A percentile compares a stretch with the other conserved stretches of the same genome.
phyloP scores from a whole-genome alignment of 2,329 filamentous ascomycete species.

The Monosporascus sp. region DNA sequence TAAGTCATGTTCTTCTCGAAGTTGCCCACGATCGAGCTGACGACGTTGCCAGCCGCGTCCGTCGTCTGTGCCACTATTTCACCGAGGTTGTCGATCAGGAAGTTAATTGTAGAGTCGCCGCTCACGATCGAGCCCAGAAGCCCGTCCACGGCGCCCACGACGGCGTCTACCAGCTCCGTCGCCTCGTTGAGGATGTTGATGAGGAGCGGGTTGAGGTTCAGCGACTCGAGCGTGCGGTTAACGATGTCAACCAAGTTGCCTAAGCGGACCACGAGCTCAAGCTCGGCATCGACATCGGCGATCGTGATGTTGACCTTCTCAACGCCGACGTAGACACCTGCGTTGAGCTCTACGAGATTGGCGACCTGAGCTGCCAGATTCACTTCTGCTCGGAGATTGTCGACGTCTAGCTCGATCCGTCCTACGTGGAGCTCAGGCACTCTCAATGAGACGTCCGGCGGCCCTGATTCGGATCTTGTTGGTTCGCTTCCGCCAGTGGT shows the following conservation, averaged over 20 bases:
- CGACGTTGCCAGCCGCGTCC: constrained; percentile 35
- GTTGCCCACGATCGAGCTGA: constrained; percentile 52
- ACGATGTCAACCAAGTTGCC: constrained; percentile 57
- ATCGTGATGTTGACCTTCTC: constrained; percentile 55
- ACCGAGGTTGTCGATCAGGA: constrained; percentile 55
- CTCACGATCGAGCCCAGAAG: constrained; percentile 54
- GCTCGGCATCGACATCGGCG: constrained; percentile 50
- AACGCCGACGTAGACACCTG: constrained; percentile 46
- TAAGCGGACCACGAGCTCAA: constrained; percentile 54
- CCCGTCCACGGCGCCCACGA: constrained; percentile 53
- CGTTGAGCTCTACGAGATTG: constrained; percentile 48
- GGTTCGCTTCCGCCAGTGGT: constrained; percentile 17
- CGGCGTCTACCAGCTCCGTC: constrained; percentile 43
- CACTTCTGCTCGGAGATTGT: constrained; percentile 52
- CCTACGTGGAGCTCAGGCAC: constrained; percentile 54
- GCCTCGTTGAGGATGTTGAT: constrained; percentile 50
- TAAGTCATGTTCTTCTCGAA: constrained; percentile 54
- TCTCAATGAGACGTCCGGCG: constrained; percentile 52
- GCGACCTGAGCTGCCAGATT: constrained; percentile 57
- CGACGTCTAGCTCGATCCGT: constrained; percentile 54
- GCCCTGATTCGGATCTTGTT: constrained; percentile 12
- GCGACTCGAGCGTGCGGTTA: constrained; percentile 51
- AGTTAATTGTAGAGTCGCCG: constrained; percentile 47
- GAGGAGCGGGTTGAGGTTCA: constrained; percentile 57
- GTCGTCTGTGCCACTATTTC: constrained; percentile 57